Percentiles rank a stretch among this genome's conserved stretches.
Evolutionary conservation across 768 basidiomycete species (phyloP).

Genomic region (Mycena belliarum): DNA sequence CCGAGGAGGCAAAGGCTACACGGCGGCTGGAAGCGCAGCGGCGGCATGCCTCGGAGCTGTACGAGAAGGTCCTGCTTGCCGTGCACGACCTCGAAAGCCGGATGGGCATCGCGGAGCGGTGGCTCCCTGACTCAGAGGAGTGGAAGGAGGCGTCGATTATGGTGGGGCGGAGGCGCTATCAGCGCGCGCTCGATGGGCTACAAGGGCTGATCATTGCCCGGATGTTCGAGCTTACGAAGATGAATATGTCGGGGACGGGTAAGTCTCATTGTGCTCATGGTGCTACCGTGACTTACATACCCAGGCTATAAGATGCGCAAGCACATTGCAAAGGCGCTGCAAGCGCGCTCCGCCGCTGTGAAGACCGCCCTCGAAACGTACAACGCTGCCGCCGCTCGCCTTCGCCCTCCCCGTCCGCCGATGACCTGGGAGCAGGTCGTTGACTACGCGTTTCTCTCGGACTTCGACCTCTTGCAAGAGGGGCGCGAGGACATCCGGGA

Average conservation of each 20-base stretch:
- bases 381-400: constrained; percentile 3
- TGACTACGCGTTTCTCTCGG: too few relatives aligned
- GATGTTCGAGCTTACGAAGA: too few relatives aligned
- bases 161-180: not conserved
- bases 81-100: not conserved
- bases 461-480: constrained; percentile 23
- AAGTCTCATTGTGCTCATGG: constrained; percentile 16
- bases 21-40: not conserved
- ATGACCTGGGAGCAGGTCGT: constrained; percentile 27
- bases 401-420: constrained; percentile 3
- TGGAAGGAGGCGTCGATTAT: not conserved
- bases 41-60: too few relatives aligned
- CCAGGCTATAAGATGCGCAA: constrained; percentile 22
- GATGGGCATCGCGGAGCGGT: not conserved
- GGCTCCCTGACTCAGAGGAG: not conserved
- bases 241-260: too few relatives aligned
- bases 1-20: not conserved
- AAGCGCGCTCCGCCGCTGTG: constrained; percentile 19
- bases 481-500: constrained; percentile 6
- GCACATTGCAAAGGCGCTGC: constrained; percentile 23
- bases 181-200: constrained; percentile 14
- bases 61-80: not conserved
- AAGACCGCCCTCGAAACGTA: constrained; percentile 14
- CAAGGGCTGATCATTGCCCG: too few relatives aligned
- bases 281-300: not conserved